Base-by-base conservation (phyloP, 108 stramenopile species). In the Nitzschia sp. region DNA sequence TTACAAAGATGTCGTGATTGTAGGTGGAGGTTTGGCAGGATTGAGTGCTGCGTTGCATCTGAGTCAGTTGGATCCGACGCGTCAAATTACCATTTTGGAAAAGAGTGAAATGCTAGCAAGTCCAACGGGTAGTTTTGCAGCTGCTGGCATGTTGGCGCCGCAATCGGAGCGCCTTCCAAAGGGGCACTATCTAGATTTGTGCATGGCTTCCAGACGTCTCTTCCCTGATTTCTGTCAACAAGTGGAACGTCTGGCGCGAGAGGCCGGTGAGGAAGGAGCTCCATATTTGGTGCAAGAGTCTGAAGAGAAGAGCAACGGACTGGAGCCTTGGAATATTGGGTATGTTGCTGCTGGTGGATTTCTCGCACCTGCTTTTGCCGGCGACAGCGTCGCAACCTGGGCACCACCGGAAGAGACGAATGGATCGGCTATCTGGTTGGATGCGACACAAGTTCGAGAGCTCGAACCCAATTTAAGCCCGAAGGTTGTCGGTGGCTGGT, bases 401-500 rank as follows among this genome's bases (percentile, higher is more conserved):
- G 74, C 74, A 0, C 97, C 97, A 25, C 90, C 90, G 15, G 64
- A 77, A 13, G 67, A 77, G 15, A 81, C 74, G 23, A 88, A 88
- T 0, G 64, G 59, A 33, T 45, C 76, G 18, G 91, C 94, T 11
- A 59, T 68, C 5, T 96, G 97, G 95, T 66, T 97, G 54, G 95
- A 93, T 55, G 85, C 77, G 1, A 72, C 74, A 4, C 94, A 95
- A 72, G 88, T 93, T 0, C 74, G 85, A 28, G 92, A 90, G 46
- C 67, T 96, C 66, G 97, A 97, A 79, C 97, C 97, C 1, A 66
- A 73, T 56, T 42, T 97, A 3, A 78, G 86, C 36, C 75, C 75
- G 4, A 66, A 93, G 15, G 90, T 94, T 0, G 66, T 91, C 26
- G 97, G 97, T n/a, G 97, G 94, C 18, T 97, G 94, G 94, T 97